Conservation (phyloP, 2,329 filamentous ascomycete genomes). For the Fusarium sp. region DNA sequence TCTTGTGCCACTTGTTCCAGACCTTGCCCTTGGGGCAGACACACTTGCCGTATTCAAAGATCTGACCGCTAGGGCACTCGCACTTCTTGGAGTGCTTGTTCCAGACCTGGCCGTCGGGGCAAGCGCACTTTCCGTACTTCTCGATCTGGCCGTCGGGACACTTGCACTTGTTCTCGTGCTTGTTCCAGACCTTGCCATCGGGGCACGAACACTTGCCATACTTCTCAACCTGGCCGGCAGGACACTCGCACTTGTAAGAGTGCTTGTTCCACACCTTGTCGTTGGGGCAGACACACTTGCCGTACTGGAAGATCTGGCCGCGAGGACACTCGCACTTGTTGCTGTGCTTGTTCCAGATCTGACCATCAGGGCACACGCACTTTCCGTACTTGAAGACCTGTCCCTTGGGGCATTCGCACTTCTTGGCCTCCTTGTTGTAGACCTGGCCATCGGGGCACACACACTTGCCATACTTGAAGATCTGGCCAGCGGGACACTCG, state of each 20-base stretch:
- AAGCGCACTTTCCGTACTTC: background rate
- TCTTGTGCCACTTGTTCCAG: background rate
- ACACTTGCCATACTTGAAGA: background rate
- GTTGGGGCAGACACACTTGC: conserved; percentile 10
- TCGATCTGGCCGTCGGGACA: conserved; percentile 14
- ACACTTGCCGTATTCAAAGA: conserved; percentile 1
- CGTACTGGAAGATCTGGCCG: conserved; percentile 5
- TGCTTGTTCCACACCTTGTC: background rate
- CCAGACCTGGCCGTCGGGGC: background rate
- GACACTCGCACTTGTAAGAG: conserved; percentile 7
- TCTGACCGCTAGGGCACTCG: conserved; percentile 1
- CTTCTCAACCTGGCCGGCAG: conserved; percentile 13
- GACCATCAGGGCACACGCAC: background rate
- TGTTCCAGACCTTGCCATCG: conserved; percentile 9
- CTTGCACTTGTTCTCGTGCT: background rate
- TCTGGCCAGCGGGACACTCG: conserved; percentile 24
- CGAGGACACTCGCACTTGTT: conserved; percentile 6
- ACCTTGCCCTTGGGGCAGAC: conserved; percentile 4
- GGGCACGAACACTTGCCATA: conserved; percentile 27
- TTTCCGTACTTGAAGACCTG: background rate
- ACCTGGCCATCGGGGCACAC: background rate
- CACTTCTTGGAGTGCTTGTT: conserved; percentile 3
- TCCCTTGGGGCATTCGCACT: conserved; percentile 1
- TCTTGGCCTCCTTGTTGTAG: background rate
- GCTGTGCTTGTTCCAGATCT: background rate